Base-by-base conservation (phyloP, 2,329 filamentous ascomycete species). In the Sporothrix brasiliensis region DNA sequence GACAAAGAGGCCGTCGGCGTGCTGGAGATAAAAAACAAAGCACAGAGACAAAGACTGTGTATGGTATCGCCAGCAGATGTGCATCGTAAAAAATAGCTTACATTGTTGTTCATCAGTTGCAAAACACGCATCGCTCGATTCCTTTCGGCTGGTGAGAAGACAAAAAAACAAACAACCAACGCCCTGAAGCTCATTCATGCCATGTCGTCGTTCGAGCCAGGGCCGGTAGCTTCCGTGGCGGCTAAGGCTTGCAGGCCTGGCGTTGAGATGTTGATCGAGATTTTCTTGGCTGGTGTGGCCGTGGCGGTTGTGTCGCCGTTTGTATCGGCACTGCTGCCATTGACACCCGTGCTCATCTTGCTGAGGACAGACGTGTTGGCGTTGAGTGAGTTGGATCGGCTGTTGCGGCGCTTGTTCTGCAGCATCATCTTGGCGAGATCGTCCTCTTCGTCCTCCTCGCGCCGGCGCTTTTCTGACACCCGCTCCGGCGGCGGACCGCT, bases 401-500 rank as follows among this genome's bases (percentile, higher is more conserved):
- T 83, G 77, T 85, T 88, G 75, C 87, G 89, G 50, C 88, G 85
- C 53, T 88, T 85, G 77, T 89, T 90, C 76, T 83, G 83, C 65
- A 86, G 82, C 74, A 92, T 88, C 75, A 97, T 85, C 80, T 95
- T 97, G 69, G 89, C 89, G n/a, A 98, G 82, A 76, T 94, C 92
- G 74, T 97, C 94, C 70, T 97, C 94, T 60, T 97, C 94, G 73
- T 97, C 93, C 70, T 97, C 94, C 77, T 97, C 94, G 75, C 95
- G 88, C 63, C 94, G 88, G 63, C 94, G 90, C 80, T 98, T 98
- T 79, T 97, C 92, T 0, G 93, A 91, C 21, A 97, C 81, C 69
- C 92, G 87, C 79, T 97, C 93, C 0, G 90, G 91, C 3, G 91
- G 90, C 0, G 69, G 61, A 10, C 54, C 65, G 19, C n/a, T 50